These are phyloP conservation scores for Aspergillus bridgeri DNA, from an alignment of 495 filamentous ascomycete genomes.

Conservation along the genomic window DNA sequence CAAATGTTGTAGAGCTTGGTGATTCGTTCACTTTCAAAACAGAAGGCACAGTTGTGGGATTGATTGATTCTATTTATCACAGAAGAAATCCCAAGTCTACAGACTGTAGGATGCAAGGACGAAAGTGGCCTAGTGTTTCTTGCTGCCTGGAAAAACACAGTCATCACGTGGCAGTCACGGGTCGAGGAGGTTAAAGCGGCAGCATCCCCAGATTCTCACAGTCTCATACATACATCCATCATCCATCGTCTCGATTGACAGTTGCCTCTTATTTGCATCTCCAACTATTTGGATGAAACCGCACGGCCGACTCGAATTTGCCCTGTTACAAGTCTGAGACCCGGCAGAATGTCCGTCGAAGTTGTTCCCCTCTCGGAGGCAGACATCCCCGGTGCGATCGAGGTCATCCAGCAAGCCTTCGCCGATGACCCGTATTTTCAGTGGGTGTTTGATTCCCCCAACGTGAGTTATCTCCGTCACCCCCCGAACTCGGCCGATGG, in stretches of 20 bases:
- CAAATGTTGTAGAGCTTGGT: too few species aligned
- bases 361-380: constrained; percentile 51
- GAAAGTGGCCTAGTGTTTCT: not conserved
- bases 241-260: not conserved
- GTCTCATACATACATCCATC: not conserved
- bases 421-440: constrained; percentile 63
- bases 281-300: not conserved
- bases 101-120: too few species aligned
- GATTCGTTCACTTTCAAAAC: too few species aligned
- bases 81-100: too few species aligned
- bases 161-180: not conserved
- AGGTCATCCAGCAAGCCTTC: constrained; percentile 57
- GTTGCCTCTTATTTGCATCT: not conserved
- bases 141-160: not conserved
- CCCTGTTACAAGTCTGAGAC: not conserved
- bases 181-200: not conserved
- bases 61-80: too few species aligned
- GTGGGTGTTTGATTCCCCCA: constrained; percentile 55
- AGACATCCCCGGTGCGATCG: constrained; percentile 60
- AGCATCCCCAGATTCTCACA: not conserved
- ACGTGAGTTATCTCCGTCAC: constrained; percentile 32
- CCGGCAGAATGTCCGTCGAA: constrained; percentile 49
- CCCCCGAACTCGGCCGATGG: not conserved
- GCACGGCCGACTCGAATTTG: not conserved
- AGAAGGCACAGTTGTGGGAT: too few species aligned